A percentile compares a stretch with the other conserved stretches of the same genome.
Evolutionary conservation across 495 filamentous ascomycete species (phyloP).

Genomic region (Penicillium subrubescens): DNA sequence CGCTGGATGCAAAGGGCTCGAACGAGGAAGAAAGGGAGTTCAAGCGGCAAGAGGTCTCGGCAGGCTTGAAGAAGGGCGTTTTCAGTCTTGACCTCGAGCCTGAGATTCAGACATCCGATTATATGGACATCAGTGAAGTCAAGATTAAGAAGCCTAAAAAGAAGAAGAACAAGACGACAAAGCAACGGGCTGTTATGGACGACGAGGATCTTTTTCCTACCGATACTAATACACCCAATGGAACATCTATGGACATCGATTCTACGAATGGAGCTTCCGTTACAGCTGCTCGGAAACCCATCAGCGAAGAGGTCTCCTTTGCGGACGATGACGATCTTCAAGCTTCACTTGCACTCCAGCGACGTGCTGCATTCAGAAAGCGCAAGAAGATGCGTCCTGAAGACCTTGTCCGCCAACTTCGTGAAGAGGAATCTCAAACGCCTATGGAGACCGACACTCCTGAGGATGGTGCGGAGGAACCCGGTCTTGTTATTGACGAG

Average conservation of each 20-base stretch:
- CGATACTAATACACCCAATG: constrained; percentile 44
- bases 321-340: constrained; percentile 94
- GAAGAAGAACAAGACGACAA: constrained; percentile 79
- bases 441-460: constrained; percentile 51
- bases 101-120: constrained; percentile 76
- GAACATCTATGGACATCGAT: constrained; percentile 78
- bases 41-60: constrained; percentile 56
- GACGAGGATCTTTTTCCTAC: constrained; percentile 73
- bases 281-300: constrained; percentile 58
- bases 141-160: constrained; percentile 94
- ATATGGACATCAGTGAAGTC: constrained; percentile 79
- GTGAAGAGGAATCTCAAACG: constrained; percentile 67
- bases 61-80: constrained; percentile 64
- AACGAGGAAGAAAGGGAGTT: constrained; percentile 64
- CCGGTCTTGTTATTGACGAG: constrained; percentile 87
- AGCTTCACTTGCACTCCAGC: constrained; percentile 76
- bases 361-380: constrained; percentile 84
- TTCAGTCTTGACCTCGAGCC: constrained; percentile 75
- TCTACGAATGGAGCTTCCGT: constrained; percentile 41
- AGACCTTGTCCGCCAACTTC: constrained; percentile 80
- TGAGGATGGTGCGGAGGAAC: constrained; percentile 57
- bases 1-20: constrained; percentile 73
- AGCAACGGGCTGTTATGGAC: constrained; percentile 68
- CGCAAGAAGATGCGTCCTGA: constrained; percentile 80
- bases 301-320: constrained; percentile 67